Percentiles rank a stretch among this genome's conserved stretches.
phyloP scores from a whole-genome alignment of 2,329 filamentous ascomycete genomes.

The Fusarium incarnatum region DNA sequence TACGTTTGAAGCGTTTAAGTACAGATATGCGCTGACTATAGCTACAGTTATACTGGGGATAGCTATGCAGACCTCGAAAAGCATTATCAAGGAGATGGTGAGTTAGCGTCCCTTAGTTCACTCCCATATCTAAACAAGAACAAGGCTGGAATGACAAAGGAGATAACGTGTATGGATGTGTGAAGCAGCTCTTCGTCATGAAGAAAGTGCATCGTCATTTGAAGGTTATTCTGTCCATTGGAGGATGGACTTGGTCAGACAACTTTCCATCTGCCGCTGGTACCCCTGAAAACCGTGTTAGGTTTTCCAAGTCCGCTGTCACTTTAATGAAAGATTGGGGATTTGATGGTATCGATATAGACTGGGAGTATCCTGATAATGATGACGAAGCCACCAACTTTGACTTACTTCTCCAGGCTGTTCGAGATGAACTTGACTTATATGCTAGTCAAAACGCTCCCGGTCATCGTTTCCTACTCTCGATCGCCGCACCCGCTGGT shows the following conservation, averaged over 20 bases:
- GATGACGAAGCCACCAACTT: slow-evolving; percentile 27
- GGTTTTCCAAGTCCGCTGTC: slow-evolving; percentile 31
- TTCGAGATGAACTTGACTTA: slow-evolving; percentile 25
- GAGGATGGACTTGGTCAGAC: slow-evolving; percentile 32
- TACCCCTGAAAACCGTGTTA: slow-evolving; percentile 19
- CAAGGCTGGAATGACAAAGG: slow-evolving; percentile 20
- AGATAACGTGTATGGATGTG: slow-evolving; percentile 33
- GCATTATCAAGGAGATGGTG: slow-evolving; percentile 72
- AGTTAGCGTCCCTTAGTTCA: neutral
- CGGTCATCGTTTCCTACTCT: slow-evolving; percentile 25
- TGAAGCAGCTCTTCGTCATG: slow-evolving; percentile 32
- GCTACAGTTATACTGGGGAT: slow-evolving; percentile 70
- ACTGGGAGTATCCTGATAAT: slow-evolving; percentile 33
- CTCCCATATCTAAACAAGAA: neutral
- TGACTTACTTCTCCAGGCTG: slow-evolving; percentile 27
- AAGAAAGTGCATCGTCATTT: slow-evolving; percentile 35
- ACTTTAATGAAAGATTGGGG: slow-evolving; percentile 35
- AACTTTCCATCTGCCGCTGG: slow-evolving; percentile 33
- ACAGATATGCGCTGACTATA: neutral
- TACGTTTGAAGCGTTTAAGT: slow-evolving; percentile 52
- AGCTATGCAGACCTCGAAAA: slow-evolving; percentile 77
- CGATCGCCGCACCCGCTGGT: slow-evolving; percentile 30
- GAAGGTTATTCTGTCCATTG: slow-evolving; percentile 33
- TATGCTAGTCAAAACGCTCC: slow-evolving; percentile 14
- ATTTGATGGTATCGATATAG: slow-evolving; percentile 35